Evolutionary conservation across 2,329 filamentous ascomycete species (phyloP).

Genomic region (Sporothrix brasiliensis): DNA sequence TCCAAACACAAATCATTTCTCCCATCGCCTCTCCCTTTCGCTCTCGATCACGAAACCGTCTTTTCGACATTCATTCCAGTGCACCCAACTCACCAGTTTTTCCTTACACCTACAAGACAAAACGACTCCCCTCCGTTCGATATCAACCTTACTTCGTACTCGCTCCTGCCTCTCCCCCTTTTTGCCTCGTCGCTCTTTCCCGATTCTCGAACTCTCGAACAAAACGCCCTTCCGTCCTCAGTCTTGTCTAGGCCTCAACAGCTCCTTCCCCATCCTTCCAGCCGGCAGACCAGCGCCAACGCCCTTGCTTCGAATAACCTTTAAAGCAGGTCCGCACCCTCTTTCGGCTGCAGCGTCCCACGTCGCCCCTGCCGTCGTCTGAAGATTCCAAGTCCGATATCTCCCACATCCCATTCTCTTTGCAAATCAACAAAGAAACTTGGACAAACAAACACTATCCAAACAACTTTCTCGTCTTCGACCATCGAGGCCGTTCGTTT

Average conservation of each 20-base stretch:
- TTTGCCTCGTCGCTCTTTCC: constrained; percentile 11
- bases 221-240: background rate
- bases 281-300: background rate
- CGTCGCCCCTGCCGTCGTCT: constrained; percentile 5
- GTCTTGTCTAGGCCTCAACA: constrained; percentile 11
- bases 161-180: constrained; percentile 20
- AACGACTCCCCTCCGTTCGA: background rate
- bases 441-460: background rate
- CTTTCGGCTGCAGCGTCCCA: background rate
- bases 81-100: background rate
- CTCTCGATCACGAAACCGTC: background rate
- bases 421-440: constrained; percentile 8
- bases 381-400: background rate
- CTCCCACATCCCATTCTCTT: background rate
- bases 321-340: background rate
- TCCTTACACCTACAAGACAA: background rate
- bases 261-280: constrained; percentile 19
- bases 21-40: background rate
- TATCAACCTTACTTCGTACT: constrained; percentile 2
- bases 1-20: constrained; percentile 3
- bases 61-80: background rate
- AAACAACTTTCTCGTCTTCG: background rate
- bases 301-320: background rate
- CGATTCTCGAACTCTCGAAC: constrained; percentile 16
- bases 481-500: background rate